Conservation (phyloP, 139 green algal species). For the Closterium sp. region DNA sequence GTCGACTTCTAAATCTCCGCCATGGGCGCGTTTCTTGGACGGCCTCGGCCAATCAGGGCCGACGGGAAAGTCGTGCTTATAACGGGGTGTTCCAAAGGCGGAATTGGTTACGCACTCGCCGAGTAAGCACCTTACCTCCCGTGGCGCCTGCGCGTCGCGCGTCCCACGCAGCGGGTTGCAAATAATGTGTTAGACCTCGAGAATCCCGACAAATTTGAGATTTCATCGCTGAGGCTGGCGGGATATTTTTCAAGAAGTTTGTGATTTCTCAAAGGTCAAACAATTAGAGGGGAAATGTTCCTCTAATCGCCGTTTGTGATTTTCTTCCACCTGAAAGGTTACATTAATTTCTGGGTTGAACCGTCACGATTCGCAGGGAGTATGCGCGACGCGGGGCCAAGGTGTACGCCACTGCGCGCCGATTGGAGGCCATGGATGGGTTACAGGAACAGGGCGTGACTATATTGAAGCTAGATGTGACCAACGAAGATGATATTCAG, state of each 20-base stretch:
- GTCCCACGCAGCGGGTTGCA: too few species aligned
- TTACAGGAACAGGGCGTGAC: not conserved
- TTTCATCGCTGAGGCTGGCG: too few species aligned
- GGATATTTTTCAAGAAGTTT: too few species aligned
- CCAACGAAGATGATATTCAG: not conserved
- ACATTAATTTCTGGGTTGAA: too few species aligned
- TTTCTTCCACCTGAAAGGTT: too few species aligned
- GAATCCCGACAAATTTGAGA: too few species aligned
- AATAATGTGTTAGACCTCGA: too few species aligned
- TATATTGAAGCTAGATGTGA: not conserved
- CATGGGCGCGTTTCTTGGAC: not conserved
- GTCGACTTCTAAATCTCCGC: not conserved
- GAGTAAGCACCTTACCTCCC: not conserved
- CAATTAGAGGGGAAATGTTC: too few species aligned
- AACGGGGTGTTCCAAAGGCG: constrained; percentile 58
- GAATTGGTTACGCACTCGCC: constrained; percentile 55
- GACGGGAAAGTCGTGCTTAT: constrained; percentile 51
- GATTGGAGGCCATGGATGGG: constrained; percentile 10
- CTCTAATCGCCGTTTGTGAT: too few species aligned
- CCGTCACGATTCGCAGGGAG: not conserved
- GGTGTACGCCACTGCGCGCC: constrained; percentile 57
- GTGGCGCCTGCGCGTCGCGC: too few species aligned
- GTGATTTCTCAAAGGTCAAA: too few species aligned
- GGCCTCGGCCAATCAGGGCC: not conserved
- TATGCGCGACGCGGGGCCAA: constrained; percentile 18